phyloP scores from a whole-genome alignment of 2,329 filamentous ascomycete species.

The Neurospora sp. region DNA sequence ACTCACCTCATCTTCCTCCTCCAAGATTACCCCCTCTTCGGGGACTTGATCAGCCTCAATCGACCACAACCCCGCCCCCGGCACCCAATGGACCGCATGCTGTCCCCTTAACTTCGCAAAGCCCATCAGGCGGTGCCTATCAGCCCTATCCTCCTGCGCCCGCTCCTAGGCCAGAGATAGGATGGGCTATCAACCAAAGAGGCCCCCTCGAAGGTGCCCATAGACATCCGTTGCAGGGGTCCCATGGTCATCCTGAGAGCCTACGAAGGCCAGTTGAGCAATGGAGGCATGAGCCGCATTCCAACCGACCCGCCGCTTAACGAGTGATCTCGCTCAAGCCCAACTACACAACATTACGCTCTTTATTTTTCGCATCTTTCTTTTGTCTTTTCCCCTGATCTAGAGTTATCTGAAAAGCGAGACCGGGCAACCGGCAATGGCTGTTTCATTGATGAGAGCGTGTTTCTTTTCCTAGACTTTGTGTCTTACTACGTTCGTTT shows the following conservation, averaged over 20 bases:
- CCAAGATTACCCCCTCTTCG: neutral
- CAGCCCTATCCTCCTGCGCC: neutral
- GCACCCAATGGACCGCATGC: neutral
- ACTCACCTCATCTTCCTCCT: slow-evolving; percentile 22
- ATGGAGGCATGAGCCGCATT: neutral
- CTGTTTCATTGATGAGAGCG: neutral
- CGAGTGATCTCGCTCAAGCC: neutral
- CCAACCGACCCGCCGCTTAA: neutral
- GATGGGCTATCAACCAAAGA: neutral
- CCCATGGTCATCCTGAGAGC: neutral
- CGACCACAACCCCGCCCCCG: neutral
- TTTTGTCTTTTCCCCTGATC: neutral
- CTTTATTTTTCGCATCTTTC: neutral
- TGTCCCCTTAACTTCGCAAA: neutral
- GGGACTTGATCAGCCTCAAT: neutral
- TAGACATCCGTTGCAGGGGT: neutral
- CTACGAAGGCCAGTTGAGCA: neutral
- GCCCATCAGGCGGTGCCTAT: neutral
- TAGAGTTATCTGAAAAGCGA: neutral
- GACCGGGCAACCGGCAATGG: neutral
- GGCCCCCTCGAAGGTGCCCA: neutral
- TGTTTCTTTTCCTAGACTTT: neutral
- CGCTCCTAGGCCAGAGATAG: neutral
- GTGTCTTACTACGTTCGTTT: neutral
- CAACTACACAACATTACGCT: neutral